Evolutionary conservation across 495 filamentous ascomycete genomes (phyloP), one percentile per base, ranked within the genome.

Genomic region (Beverwykella pulmonaria): DNA sequence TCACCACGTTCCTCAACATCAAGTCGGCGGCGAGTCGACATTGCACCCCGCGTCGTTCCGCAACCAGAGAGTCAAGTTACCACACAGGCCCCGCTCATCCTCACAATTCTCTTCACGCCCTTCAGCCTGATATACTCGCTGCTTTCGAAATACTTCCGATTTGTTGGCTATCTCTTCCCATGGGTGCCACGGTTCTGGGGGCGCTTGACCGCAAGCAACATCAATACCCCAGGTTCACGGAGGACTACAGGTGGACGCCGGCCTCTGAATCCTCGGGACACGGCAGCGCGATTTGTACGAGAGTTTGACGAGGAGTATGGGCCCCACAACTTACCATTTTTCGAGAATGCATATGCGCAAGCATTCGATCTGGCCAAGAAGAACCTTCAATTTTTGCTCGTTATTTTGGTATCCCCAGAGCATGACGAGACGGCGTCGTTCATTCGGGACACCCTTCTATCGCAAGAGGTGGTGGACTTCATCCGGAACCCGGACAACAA

Each of bases 271-370:
- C 91, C 94, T 1, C 84, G 90, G 36, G 94, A 98, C 72, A 93
- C 92, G 0, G 92, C 93, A 0, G 88, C 90, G 34, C 81, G 94
- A 46, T 94, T 98, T 73, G 88, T 89, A 68, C 86, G 92, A 2
- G 91, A 97, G 61, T 97, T 98, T 69, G 92, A 96, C 74, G 94
- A 98, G 73, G 90, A 95, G 68, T 94, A 96, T 75, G 92, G 90
- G 2, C 76, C 78, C 10, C 81, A 89, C 65, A 76, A 78, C 17
- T 76, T 98, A 14, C 82, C 85, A 0, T 96, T 93, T 75, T 84
- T 88, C 65, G 92, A 96, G 66, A 88, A 86, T 44, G 92, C 92
- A 27, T 96, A 97, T 74, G 91, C 94, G 19, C 90, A 93, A 75
- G 91, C 92, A 0, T 81, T 95, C 57, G 94, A 98, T 72, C 76